Evolutionary conservation across 768 basidiomycete species (phyloP).

Genomic region (Russula brevipes): DNA sequence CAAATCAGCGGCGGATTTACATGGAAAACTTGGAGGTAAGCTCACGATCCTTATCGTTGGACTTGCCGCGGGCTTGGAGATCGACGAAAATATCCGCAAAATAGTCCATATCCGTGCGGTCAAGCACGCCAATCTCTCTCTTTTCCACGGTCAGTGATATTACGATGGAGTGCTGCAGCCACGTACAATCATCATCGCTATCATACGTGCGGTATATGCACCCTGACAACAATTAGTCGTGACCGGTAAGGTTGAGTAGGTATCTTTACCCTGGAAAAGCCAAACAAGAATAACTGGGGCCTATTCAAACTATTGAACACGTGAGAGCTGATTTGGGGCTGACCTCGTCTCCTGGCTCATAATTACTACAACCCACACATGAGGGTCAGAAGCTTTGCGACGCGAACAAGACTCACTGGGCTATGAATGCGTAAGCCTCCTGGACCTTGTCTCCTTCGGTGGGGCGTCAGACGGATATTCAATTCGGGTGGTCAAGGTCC

Average conservation of each 20-base stretch:
- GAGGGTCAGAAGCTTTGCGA: background rate
- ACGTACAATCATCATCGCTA: slow-evolving; percentile 61
- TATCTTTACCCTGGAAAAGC: slow-evolving; percentile 63
- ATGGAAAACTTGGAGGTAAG: background rate
- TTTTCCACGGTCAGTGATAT: slow-evolving; percentile 29
- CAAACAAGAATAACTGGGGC: slow-evolving; percentile 66
- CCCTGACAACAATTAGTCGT: slow-evolving; percentile 40
- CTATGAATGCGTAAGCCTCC: slow-evolving; percentile 75
- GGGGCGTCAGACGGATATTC: slow-evolving; percentile 10
- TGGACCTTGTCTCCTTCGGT: slow-evolving; percentile 62
- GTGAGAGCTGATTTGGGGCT: background rate
- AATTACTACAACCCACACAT: slow-evolving; percentile 46
- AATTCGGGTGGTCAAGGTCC: background rate
- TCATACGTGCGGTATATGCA: slow-evolving; percentile 72
- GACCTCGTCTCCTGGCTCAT: slow-evolving; percentile 67
- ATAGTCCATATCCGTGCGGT: slow-evolving; percentile 65
- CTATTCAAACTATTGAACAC: background rate
- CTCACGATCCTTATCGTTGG: slow-evolving; percentile 41
- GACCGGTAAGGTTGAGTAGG: background rate
- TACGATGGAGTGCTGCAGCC: background rate
- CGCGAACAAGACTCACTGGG: slow-evolving; percentile 50
- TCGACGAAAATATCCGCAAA: slow-evolving; percentile 59
- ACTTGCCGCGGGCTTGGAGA: slow-evolving; percentile 59
- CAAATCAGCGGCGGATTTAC: background rate
- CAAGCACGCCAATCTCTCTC: slow-evolving; percentile 68